Evolutionary conservation across 352 stramenopile species (phyloP).

Genomic region (Phytophthora aleatoria): DNA sequence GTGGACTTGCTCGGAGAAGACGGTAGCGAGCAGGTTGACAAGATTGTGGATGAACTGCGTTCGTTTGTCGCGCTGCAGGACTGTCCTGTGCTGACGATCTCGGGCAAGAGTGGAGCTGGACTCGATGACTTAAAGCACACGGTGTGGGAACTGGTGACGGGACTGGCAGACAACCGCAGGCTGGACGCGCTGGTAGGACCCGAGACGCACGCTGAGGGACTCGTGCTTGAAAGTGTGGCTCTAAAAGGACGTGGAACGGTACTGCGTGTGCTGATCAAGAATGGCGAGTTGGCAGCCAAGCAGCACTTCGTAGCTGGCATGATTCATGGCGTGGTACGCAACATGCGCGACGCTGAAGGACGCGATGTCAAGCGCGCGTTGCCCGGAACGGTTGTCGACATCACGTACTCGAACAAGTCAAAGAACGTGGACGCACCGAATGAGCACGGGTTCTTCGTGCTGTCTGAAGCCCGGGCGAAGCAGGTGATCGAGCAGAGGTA

Average conservation of each 20-base stretch:
- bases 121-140: conserved; percentile 55
- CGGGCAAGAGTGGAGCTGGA: conserved; percentile 62
- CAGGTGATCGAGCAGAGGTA: conserved; percentile 80
- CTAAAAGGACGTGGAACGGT: conserved; percentile 71
- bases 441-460: conserved; percentile 79
- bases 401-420: conserved; percentile 82
- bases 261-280: conserved; percentile 73
- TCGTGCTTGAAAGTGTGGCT: conserved; percentile 78
- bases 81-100: conserved; percentile 78
- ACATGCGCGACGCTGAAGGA: conserved; percentile 59
- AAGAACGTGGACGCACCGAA: conserved; percentile 86
- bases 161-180: conserved; percentile 34
- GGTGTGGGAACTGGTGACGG: conserved; percentile 45
- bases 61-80: conserved; percentile 85
- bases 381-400: conserved; percentile 77
- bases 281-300: conserved; percentile 61
- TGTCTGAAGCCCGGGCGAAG: conserved; percentile 62
- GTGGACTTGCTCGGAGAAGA: conserved; percentile 64
- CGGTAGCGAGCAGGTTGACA: conserved; percentile 41
- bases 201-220: conserved; percentile 48
- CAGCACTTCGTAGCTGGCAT: conserved; percentile 87
- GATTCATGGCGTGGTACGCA: conserved; percentile 82
- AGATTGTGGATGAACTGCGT: conserved; percentile 59
- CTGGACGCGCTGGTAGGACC: conserved; percentile 47
- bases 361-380: conserved; percentile 53